These are phyloP conservation scores for Picochlorum sp. DNA, from an alignment of 139 green algal genomes.

Conservation along the genomic window DNA sequence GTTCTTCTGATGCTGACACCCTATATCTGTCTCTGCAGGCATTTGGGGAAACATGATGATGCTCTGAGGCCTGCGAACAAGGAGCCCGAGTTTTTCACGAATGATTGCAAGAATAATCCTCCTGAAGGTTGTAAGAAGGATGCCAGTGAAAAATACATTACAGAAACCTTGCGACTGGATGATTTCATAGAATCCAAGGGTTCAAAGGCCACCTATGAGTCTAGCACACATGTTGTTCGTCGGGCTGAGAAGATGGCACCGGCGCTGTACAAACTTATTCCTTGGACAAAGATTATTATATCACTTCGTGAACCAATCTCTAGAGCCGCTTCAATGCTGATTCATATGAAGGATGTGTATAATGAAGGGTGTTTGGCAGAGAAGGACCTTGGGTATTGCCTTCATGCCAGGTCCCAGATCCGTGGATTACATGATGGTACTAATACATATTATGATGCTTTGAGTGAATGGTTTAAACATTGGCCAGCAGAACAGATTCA, in stretches of 20 bases:
- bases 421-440: background rate
- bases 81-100: slow-evolving; percentile 12
- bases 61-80: background rate
- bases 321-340: slow-evolving; percentile 21
- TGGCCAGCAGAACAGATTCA: slow-evolving; percentile 6
- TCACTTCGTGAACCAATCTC: slow-evolving; percentile 23
- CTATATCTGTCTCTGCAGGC: background rate
- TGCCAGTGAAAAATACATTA: slow-evolving; percentile 3
- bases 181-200: slow-evolving; percentile 2
- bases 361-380: slow-evolving; percentile 3
- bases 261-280: slow-evolving; percentile 7
- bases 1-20: background rate
- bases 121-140: background rate
- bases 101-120: slow-evolving; percentile 9
- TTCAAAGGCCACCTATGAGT: slow-evolving; percentile 8
- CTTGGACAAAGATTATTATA: slow-evolving; percentile 23
- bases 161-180: background rate
- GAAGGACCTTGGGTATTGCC: background rate
- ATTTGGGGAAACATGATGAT: slow-evolving; percentile 2
- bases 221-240: slow-evolving; percentile 9
- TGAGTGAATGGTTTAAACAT: background rate
- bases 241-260: slow-evolving; percentile 9
- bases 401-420: background rate
- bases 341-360: slow-evolving; percentile 20
- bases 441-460: background rate